phyloP scores from a whole-genome alignment of 2,329 filamentous ascomycete species.

The Aspergillus unguis region DNA sequence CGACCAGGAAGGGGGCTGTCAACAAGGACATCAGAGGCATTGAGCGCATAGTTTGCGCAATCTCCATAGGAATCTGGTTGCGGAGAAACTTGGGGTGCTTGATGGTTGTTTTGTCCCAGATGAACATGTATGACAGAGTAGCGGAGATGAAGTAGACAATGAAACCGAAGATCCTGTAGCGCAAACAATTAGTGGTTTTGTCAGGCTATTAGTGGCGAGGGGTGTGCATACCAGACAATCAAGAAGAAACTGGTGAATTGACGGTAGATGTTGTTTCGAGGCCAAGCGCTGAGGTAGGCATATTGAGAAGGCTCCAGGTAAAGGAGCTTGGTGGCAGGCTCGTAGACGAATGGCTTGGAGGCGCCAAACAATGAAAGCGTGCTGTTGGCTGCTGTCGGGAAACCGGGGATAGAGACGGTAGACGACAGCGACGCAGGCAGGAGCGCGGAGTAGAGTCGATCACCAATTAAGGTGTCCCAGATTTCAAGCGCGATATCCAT shows the following conservation, averaged over 20 bases:
- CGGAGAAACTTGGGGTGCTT: conserved; percentile 92
- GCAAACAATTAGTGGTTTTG: conserved; percentile 8
- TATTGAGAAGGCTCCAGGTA: conserved; percentile 67
- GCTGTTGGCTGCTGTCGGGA: conserved; percentile 55
- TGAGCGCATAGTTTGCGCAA: conserved; percentile 69
- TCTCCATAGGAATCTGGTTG: conserved; percentile 85
- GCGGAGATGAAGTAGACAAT: conserved; percentile 82
- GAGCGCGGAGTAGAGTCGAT: conserved; percentile 70
- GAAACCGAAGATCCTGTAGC: conserved; percentile 75
- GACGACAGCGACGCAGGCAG: conserved; percentile 60
- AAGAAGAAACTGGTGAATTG: conserved; percentile 74
- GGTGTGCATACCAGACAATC: conserved; percentile 71
- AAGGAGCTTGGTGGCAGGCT: conserved; percentile 69
- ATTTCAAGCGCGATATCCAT: conserved; percentile 94
- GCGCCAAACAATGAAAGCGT: conserved; percentile 55
- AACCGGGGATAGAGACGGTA: conserved; percentile 51
- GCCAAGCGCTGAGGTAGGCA: conserved; percentile 74
- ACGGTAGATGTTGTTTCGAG: conserved; percentile 72
- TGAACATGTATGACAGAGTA: conserved; percentile 75
- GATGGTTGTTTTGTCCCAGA: conserved; percentile 88
- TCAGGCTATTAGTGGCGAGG: conserved; percentile 1
- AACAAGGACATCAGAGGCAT: conserved; percentile 81
- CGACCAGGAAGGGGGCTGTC: conserved; percentile 76
- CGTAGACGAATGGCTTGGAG: conserved; percentile 51
- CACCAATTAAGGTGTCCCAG: conserved; percentile 75